Base-by-base conservation (phyloP, 257 asterid species). In the Knoxia roxburghii region DNA sequence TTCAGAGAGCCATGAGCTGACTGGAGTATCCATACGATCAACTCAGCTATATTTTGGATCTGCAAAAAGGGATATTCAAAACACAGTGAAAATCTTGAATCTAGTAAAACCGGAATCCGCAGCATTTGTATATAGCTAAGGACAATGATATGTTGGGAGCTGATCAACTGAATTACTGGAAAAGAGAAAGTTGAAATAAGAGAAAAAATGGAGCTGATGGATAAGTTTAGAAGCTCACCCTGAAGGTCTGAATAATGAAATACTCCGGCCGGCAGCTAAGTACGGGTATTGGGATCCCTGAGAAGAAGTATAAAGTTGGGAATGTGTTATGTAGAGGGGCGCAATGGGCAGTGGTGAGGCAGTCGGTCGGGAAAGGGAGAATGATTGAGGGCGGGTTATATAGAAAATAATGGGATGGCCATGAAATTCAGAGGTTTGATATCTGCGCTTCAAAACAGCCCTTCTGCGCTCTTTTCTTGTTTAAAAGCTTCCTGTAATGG, bases 361-460 rank as follows among this genome's bases (percentile, higher is more conserved):
- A 48, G 10, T 17, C 24, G 60, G 24, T 9, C 2, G 17, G 30
- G 29, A 5, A 6, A 13, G 2, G 5, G 18, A 62, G 14, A 62
- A 61, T 61, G 12, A 40, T 37, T 39, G 35, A 62, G 24, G n/a
- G 21, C 21, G 41, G 53, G 2, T 5, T 21, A 32, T 33, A 37
- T 33, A 9, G 41, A 20, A 58, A 62, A 23, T 62, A 43, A 1
- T 58, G 62, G 5, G 20, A 35, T 17, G 29, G 17, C 33, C 21
- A 61, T 52, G 66, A 8, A n/a, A 9, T 0, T 40, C 7, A 59
- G 32, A 35, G 3, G 17, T 2, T 61, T 61, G 49, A 61, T 61
- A 61, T n/a, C 32, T 21, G 21, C 51, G 66, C 66, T 61, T 61
- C 66, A 61, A 61, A 61, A 61, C 20, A 0, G 21, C 10, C 66